Evolutionary conservation across 164 flowering plant genomes (phyloP).

Genomic region (Warburgia ugandensis): DNA sequence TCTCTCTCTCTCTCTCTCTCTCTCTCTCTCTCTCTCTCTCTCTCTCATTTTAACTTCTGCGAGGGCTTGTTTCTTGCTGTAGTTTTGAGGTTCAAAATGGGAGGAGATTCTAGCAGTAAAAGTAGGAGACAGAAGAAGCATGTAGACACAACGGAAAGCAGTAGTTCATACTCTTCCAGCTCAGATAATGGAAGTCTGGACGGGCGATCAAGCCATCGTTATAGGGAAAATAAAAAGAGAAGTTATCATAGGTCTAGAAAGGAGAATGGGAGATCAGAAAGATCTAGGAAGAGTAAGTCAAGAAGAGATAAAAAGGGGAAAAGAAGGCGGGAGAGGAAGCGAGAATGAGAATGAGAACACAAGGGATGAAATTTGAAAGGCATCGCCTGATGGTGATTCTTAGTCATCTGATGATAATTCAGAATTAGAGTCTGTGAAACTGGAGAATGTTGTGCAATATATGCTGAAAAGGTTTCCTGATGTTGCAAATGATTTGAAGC

Average conservation of each 20-base stretch:
- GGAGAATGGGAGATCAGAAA: slow-evolving; percentile 11
- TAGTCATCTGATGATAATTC: slow-evolving; percentile 17
- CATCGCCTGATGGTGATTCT: slow-evolving; percentile 22
- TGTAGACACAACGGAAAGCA: not conserved
- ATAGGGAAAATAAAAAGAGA: slow-evolving; percentile 6
- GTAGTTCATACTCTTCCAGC: slow-evolving; percentile 4
- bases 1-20: too few relatives aligned
- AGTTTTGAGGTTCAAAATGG: too few relatives aligned
- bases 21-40: too few relatives aligned
- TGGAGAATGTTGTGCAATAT: slow-evolving; percentile 35
- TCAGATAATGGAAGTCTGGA: slow-evolving; percentile 13
- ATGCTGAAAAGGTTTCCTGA: slow-evolving; percentile 49
- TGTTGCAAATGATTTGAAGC: slow-evolving; percentile 52
- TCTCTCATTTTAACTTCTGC: too few relatives aligned
- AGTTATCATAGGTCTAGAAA: slow-evolving; percentile 11
- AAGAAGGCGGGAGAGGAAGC: slow-evolving; percentile 9
- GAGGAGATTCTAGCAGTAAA: slow-evolving; percentile 9
- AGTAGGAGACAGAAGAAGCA: slow-evolving; percentile 11
- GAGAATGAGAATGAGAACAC: slow-evolving; percentile 8
- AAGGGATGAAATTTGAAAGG: slow-evolving; percentile 10
- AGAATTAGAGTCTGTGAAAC: slow-evolving; percentile 15
- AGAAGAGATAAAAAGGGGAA: slow-evolving; percentile 10
- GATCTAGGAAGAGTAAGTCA: slow-evolving; percentile 7
- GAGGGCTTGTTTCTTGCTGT: too few relatives aligned
- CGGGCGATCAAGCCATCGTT: slow-evolving; percentile 10